phyloP scores from a whole-genome alignment of 1,139 yeast species.

The Kurtzmaniella quercitrusa region DNA sequence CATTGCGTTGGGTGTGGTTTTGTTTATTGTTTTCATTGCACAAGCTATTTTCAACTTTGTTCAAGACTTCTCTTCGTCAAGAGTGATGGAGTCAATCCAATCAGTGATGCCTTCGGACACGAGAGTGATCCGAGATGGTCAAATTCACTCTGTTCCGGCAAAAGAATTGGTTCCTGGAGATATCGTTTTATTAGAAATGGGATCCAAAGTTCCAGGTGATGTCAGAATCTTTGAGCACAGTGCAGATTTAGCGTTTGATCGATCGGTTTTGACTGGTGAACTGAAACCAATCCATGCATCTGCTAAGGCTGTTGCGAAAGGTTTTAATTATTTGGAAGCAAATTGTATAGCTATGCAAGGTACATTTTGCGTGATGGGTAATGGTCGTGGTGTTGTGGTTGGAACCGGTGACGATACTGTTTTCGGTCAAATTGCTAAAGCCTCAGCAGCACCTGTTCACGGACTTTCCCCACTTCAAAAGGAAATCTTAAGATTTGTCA shows the following conservation, averaged over 20 bases:
- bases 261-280: slow-evolving; percentile 35
- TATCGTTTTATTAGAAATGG: slow-evolving; percentile 20
- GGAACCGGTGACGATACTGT: slow-evolving; percentile 29
- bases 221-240: slow-evolving; percentile 23
- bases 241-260: slow-evolving; percentile 27
- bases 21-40: slow-evolving; percentile 40
- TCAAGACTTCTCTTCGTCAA: slow-evolving; percentile 48
- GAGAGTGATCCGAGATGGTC: slow-evolving; percentile 21
- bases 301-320: slow-evolving; percentile 16
- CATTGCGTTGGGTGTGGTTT: slow-evolving; percentile 41
- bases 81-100: slow-evolving; percentile 48
- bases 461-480: slow-evolving; percentile 30
- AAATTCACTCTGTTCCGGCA: slow-evolving; percentile 13
- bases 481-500: slow-evolving; percentile 28
- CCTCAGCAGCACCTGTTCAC: slow-evolving; percentile 26
- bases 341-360: slow-evolving; percentile 44
- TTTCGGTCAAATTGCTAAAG: slow-evolving; percentile 31
- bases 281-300: slow-evolving; percentile 25
- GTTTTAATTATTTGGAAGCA: slow-evolving; percentile 42
- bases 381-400: slow-evolving; percentile 30
- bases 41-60: slow-evolving; percentile 48
- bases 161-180: slow-evolving; percentile 31
- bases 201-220: slow-evolving; percentile 32
- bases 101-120: slow-evolving; percentile 39
- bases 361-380: slow-evolving; percentile 31